phyloP scores from a whole-genome alignment of 352 stramenopile genomes.

The Globisporangium paroecandrum region DNA sequence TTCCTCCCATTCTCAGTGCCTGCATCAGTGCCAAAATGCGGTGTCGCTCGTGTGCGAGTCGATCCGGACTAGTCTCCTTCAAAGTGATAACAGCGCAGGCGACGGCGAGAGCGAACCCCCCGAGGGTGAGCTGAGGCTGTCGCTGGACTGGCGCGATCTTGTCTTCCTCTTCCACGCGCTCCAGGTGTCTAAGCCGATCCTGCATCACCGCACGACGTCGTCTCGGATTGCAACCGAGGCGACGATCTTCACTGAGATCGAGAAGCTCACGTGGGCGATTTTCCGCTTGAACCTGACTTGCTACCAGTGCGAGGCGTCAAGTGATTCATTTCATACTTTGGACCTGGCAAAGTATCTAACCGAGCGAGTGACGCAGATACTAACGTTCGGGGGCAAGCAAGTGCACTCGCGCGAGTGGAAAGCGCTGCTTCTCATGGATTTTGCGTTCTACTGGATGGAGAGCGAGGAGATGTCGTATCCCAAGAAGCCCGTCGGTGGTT shows the following conservation, averaged over 20 bases:
- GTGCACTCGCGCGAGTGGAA: conserved; percentile 75
- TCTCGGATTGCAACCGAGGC: conserved; percentile 50
- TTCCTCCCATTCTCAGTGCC: conserved; percentile 24
- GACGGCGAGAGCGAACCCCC: conserved; percentile 13
- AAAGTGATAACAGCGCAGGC: conserved; percentile 6
- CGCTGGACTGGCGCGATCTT: conserved; percentile 53
- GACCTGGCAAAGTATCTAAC: conserved; percentile 26
- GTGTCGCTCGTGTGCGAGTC: conserved; percentile 50
- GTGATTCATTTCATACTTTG: background rate
- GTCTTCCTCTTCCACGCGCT: conserved; percentile 71
- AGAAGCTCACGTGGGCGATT: conserved; percentile 37
- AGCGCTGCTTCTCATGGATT: conserved; percentile 68
- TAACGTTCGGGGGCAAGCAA: conserved; percentile 68
- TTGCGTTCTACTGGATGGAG: conserved; percentile 62
- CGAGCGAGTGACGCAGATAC: conserved; percentile 34
- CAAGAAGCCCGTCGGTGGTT: background rate
- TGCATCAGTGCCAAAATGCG: conserved; percentile 53
- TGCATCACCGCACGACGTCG: conserved; percentile 62
- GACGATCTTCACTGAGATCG: conserved; percentile 39
- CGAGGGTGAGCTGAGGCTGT: conserved; percentile 10
- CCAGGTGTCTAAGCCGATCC: conserved; percentile 72
- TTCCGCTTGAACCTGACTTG: conserved; percentile 13
- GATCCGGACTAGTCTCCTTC: conserved; percentile 27
- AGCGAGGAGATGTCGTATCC: background rate
- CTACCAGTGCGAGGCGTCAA: background rate